Evolutionary conservation across 306 rosid species (phyloP).

Genomic region (Corylus heterophylla): DNA sequence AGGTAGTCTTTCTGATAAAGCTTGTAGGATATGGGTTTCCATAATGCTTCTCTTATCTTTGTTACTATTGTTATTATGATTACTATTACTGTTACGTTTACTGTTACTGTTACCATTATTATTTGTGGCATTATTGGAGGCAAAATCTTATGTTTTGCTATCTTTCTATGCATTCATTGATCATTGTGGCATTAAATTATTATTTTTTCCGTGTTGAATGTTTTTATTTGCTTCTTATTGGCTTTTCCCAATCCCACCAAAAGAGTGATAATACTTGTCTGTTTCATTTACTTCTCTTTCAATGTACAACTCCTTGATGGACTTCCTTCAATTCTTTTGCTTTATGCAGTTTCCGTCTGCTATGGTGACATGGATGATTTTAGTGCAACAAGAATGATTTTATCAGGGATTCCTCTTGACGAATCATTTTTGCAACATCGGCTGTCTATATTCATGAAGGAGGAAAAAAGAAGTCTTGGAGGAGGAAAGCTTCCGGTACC

Average conservation of each 20-base stretch:
- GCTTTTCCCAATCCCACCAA: neutral
- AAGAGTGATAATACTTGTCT: slow-evolving; percentile 6
- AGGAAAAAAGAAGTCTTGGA: slow-evolving; percentile 47
- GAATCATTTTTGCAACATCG: slow-evolving; percentile 62
- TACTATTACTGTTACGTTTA: no score
- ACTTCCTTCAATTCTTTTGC: slow-evolving; percentile 14
- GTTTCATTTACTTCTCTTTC: slow-evolving; percentile 7
- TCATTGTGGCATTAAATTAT: neutral
- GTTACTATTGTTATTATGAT: no score
- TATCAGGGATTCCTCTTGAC: slow-evolving; percentile 68
- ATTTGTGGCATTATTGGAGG: neutral
- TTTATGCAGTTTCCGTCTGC: slow-evolving; percentile 50
- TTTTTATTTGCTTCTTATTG: neutral
- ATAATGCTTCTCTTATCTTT: neutral
- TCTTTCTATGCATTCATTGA: neutral
- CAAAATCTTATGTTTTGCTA: neutral
- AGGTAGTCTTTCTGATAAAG: slow-evolving; percentile 40
- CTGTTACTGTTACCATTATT: no score
- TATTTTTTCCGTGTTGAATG: neutral
- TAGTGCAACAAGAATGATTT: slow-evolving; percentile 56
- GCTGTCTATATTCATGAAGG: slow-evolving; percentile 39
- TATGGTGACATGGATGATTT: slow-evolving; percentile 61
- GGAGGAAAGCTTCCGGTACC: slow-evolving; percentile 53
- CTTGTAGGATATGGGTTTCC: neutral
- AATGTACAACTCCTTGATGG: neutral